A percentile compares a stretch with the other conserved stretches of the same genome.
Conservation (phyloP, 768 basidiomycete species). For the Collybia sp. region DNA sequence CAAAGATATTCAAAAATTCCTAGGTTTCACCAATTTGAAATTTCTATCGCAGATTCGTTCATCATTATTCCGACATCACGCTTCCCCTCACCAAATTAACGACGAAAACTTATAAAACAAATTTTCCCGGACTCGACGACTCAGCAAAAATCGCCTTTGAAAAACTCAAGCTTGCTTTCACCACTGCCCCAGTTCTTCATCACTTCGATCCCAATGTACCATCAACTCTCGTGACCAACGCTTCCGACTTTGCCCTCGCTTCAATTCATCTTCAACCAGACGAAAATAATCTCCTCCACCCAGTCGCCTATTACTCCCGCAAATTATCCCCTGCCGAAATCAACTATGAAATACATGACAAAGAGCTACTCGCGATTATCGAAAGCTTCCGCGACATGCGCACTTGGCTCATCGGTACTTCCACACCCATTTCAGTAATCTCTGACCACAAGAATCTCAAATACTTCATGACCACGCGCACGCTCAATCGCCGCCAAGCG, state of each 20-base stretch:
- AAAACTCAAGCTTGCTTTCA: too few species aligned
- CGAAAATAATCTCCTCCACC: constrained; percentile 22
- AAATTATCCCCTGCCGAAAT: constrained; percentile 30
- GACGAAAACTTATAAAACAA: constrained; percentile 13
- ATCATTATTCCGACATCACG: constrained; percentile 24
- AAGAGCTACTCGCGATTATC: too few species aligned
- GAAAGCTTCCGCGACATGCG: constrained; percentile 29
- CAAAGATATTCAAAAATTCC: constrained; percentile 29
- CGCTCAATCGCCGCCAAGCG: constrained; percentile 40
- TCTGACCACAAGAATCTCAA: constrained; percentile 36
- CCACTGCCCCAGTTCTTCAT: too few species aligned
- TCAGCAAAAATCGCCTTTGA: too few species aligned
- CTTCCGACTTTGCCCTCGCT: constrained; percentile 28
- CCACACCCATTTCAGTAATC: too few species aligned
- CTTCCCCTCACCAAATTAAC: too few species aligned
- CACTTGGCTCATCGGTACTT: constrained; percentile 24
- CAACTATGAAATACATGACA: constrained; percentile 48
- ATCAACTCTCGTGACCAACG: constrained; percentile 23
- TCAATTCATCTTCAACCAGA: constrained; percentile 25
- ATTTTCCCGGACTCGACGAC: too few species aligned
- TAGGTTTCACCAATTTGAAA: constrained; percentile 34
- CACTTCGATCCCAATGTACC: too few species aligned
- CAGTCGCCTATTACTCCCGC: constrained; percentile 32
- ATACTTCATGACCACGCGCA: constrained; percentile 34
- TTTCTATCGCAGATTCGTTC: constrained; percentile 33